Evolutionary conservation across 495 filamentous ascomycete species (phyloP), one percentile per base, ranked within the genome.

Genomic region (Neurospora cerealis): DNA sequence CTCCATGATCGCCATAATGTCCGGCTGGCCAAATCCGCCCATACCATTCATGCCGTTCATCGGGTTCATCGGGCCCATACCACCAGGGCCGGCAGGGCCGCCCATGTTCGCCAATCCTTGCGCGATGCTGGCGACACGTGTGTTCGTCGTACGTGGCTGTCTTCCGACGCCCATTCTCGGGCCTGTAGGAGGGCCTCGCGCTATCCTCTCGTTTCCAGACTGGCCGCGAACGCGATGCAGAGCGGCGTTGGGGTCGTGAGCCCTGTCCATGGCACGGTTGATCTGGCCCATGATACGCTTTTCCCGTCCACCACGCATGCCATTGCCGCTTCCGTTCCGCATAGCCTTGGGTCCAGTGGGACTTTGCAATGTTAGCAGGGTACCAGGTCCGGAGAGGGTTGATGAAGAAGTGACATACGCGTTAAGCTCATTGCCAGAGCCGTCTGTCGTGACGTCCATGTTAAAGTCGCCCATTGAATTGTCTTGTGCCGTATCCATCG

Each of bases 341-440:
- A 99, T 98, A 5, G 95, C 93, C 81, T 94, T 96, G 32, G 96
- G 96, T 54, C 94, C 96, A 10, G 95, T 98, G 10, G 13, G 21
- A 60, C 37, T 13, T 10, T 71, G 3, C 39, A 6, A 8, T 34
- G 54, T 62, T 62, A 62, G 54, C 54, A 62, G 24, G 15, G 54
- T 62, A 34, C 54, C 54, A 34, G 54, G 28, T 34, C 15, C 15
- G 21, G 15, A 17, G 41, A 13, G 46, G n/a, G 75, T 73, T 60
- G 46, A 70, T 34, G 15, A 32, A 17, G 54, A 32, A 9, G 28
- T 62, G 71, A 87, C 93, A 81, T 90, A 97, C 94, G 93, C 86
- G 76, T 85, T 93, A 54, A 85, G 81, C 69, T 90, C 90, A 72
- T 80, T 32, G 19, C 75, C 62, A 17, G 78, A 82, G 34, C 78